phyloP scores from a whole-genome alignment of 176 grass and related monocot genomes.

The Poa annua region DNA sequence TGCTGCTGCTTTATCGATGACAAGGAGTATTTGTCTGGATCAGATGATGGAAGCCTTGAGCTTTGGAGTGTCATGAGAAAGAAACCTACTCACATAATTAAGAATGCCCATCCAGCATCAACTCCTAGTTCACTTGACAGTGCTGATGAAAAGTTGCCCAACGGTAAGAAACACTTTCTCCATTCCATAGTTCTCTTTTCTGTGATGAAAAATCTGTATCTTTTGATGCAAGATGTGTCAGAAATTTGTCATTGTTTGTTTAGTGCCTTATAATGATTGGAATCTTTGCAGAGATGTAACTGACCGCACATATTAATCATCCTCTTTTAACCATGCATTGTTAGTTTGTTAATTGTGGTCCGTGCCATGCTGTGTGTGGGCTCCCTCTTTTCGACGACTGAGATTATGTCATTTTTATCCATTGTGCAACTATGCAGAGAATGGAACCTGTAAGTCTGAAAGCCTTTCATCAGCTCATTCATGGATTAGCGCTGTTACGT shows the following conservation, averaged over 20 bases:
- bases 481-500: conserved; percentile 69
- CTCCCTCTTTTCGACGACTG: conserved; percentile 2
- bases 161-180: conserved; percentile 25
- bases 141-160: conserved; percentile 29
- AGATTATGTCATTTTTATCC: conserved; percentile 3
- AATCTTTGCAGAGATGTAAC: not conserved
- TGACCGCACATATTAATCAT: not conserved
- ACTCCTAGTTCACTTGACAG: conserved; percentile 33
- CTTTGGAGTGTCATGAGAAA: conserved; percentile 72
- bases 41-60: conserved; percentile 73
- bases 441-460: conserved; percentile 26
- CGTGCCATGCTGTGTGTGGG: not conserved
- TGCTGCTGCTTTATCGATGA: conserved; percentile 79
- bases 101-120: conserved; percentile 67
- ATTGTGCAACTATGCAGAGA: conserved; percentile 43
- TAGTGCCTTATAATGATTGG: not conserved
- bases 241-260: conserved; percentile 2
- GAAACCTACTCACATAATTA: conserved; percentile 70
- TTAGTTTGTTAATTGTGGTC: conserved; percentile 13
- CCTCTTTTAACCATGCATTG: not conserved
- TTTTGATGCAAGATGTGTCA: not conserved
- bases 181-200: not conserved
- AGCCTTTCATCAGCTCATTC: conserved; percentile 53
- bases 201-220: not conserved
- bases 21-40: conserved; percentile 74